Evolutionary conservation across 2,329 filamentous ascomycete genomes (phyloP), one percentile per base, ranked within the genome.

Genomic region (Lasiodiplodia hormozganensis): DNA sequence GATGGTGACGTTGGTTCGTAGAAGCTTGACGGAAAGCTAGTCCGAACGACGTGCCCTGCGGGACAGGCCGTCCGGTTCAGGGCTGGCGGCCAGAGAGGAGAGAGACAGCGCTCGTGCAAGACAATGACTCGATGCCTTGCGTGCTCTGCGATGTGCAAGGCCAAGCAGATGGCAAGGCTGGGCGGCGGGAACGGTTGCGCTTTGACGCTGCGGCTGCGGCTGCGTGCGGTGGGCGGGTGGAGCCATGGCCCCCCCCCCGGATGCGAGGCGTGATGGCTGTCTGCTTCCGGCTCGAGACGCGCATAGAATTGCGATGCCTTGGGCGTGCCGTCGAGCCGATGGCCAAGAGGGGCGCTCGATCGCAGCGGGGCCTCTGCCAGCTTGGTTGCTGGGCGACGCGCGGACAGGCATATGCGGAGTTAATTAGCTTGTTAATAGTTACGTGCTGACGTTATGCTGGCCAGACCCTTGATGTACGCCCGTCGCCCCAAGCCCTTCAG

Each of bases 11-110:
- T 64, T 28, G 28, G 40, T 21, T 49, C n/a, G 60, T 38, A n/a
- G 43, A 64, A 64, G 60, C 60, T 64, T 64, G 60, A 64, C 60
- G 60, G 52, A 64, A 64, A 64, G 60, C 47, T 52, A 52, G 60
- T 64, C 60, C 60, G 25, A n/a, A 64, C 60, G 43, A 34, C 60
- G 11, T 18, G 16, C 43, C n/a, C 12, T 12, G 2, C n/a, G n/a
- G 18, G 16, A 10, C 16, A 43, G 36, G 18, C 11, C 21, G 14
- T 3, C 25, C 25, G 14, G 10, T 4, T 16, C 38, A n/a, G 3
- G 11, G n/a, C 10, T 16, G 18, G 25, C 23, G n/a, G 38, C 34
- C 8, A 31, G 43, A 8, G 4, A 11, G 11, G 14, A 34, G 18
- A 23, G 34, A 34, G 57, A 23, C 16, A 21, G 23, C 51, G 58